Conservation (phyloP, 352 stramenopile genomes). For the Phytophthora pinifolia region DNA sequence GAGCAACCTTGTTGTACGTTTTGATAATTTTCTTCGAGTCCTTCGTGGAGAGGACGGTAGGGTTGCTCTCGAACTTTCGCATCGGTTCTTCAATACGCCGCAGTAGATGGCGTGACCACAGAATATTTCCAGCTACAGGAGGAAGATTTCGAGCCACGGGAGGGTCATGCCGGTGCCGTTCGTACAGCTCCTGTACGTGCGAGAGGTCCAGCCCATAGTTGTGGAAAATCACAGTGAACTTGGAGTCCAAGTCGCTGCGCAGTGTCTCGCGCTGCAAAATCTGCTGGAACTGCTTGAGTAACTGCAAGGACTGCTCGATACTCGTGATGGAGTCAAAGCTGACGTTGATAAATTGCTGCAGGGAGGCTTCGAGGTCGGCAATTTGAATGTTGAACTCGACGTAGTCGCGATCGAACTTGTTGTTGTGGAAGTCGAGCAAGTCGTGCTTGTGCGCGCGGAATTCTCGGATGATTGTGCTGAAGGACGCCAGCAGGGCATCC, state of each 20-base stretch:
- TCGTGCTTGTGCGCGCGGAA: constrained; percentile 85
- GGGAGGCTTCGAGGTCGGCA: constrained; percentile 79
- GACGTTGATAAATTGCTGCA: constrained; percentile 92
- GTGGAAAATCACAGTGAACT: constrained; percentile 92
- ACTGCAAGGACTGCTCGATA: constrained; percentile 82
- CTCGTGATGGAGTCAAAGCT: constrained; percentile 89
- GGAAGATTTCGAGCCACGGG: constrained; percentile 80
- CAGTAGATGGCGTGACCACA: constrained; percentile 84
- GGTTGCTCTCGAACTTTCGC: constrained; percentile 86
- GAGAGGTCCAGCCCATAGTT: constrained; percentile 90
- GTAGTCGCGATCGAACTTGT: constrained; percentile 94
- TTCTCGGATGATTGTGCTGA: constrained; percentile 81
- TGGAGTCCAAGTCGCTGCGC: constrained; percentile 80
- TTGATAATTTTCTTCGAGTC: constrained; percentile 92
- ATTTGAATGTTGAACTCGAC: constrained; percentile 95
- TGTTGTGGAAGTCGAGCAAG: constrained; percentile 87
- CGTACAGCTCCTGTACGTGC: constrained; percentile 85
- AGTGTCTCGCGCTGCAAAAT: constrained; percentile 88
- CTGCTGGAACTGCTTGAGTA: constrained; percentile 89
- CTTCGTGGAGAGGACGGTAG: constrained; percentile 81
- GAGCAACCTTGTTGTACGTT: constrained; percentile 90
- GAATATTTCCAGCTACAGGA: constrained; percentile 85
- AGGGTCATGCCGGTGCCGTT: constrained; percentile 83
- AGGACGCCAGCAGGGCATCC: constrained; percentile 73
- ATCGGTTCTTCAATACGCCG: constrained; percentile 89